Base-by-base conservation (phyloP, 192 early-diverging fungal genomes). In the Geranomyces michiganensis region DNA sequence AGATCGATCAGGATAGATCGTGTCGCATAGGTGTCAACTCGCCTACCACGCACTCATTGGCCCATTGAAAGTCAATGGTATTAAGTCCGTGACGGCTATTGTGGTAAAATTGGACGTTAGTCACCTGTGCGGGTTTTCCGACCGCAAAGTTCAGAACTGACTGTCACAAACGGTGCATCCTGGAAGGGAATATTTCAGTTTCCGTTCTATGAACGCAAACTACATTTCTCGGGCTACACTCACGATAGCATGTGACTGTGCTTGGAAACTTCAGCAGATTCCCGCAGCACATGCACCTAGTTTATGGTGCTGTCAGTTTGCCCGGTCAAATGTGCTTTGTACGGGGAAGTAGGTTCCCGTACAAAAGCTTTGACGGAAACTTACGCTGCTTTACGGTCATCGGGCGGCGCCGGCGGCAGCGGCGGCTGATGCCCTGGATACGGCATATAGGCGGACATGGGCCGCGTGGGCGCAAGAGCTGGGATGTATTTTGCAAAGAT, bases 121-220 rank as follows among this genome's bases (percentile, higher is more conserved):
- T n/a, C n/a, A n/a, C n/a, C n/a, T n/a, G 36, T 10, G 36, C 36
- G 10, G 36, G 36, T 41, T 41, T 7, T 3, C 36, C 36, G 10
- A 10, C 3, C 51, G 7, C 51, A 53, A 26, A 4, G 24, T 53
- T n/a, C 4, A 53, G 17, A 15, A 53, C 51, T 4, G 14, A 36
- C 93, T 93, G 33, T 94, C 91, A 81, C 96, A 97, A 10, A 94
- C 90, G 9, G 94, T 93, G 79, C 96, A 97, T 46, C 62, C 62
- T 64, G 36, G 46, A 64, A n/a, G n/a, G n/a, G 14, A 56, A 56
- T 24, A 24, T 56, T n/a, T 56, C 9, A 60, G 27, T 26, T 60
- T 2, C 5, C 27, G 19, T 29, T 60, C 19, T 53, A 15, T 53
- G 4, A 3, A 47, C 46, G 12, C 9, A 60, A 24, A 26, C 26